Percentiles rank a stretch among this genome's conserved stretches.
Conservation (phyloP, 2,329 filamentous ascomycete species). For the Fusarium verticillioides region DNA sequence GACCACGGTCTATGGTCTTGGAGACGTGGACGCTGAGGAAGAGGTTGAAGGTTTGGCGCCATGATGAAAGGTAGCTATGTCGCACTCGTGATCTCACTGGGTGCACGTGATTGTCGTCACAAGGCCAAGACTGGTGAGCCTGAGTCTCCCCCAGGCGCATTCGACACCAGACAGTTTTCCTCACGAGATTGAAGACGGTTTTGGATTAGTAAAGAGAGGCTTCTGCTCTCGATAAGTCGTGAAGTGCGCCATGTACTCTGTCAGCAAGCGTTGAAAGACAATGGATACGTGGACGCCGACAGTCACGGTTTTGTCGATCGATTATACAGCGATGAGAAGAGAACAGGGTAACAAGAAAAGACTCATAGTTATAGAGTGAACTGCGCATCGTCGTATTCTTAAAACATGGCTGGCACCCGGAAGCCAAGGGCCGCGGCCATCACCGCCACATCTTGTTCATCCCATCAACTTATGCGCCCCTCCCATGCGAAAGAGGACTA, state of each 20-base stretch:
- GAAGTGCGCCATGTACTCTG: conserved; percentile 33
- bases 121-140: conserved; percentile 26
- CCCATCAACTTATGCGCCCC: conserved; percentile 26
- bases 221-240: conserved; percentile 11
- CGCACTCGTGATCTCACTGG: conserved; percentile 37
- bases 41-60: conserved; percentile 42
- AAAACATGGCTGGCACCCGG: conserved; percentile 26
- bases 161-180: conserved; percentile 11
- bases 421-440: conserved; percentile 3
- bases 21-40: conserved; percentile 53
- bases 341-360: conserved; percentile 8
- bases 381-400: conserved; percentile 34
- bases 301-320: background rate
- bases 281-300: background rate
- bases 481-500: conserved; percentile 36
- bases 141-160: background rate
- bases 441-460: conserved; percentile 21
- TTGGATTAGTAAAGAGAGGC: conserved; percentile 7
- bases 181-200: conserved; percentile 11
- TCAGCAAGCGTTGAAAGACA: background rate
- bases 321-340: background rate
- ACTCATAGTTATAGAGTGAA: background rate
- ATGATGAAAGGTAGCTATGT: conserved; percentile 10
- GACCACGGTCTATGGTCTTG: conserved; percentile 59
- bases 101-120: conserved; percentile 47